These are phyloP conservation scores for Pseudogymnoascus sp. DNA, from an alignment of 2,329 filamentous ascomycete species.

Conservation along the genomic window DNA sequence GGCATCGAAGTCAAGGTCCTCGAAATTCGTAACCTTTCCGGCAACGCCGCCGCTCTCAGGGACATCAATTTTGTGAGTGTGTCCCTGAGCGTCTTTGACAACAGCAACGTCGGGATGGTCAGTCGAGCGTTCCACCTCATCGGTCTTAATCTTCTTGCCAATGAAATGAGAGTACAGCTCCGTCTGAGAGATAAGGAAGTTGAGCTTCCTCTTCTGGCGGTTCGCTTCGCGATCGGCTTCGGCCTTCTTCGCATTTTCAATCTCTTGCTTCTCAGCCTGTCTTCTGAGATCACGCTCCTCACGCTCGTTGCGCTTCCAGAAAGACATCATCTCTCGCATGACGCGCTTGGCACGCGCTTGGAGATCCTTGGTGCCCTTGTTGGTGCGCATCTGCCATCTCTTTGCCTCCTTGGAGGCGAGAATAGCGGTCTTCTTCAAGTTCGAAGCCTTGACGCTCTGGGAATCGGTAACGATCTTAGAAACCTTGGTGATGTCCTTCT, in stretches of 20 bases:
- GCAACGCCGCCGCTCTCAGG: constrained; percentile 46
- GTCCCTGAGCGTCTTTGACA: constrained; percentile 38
- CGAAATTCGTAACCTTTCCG: constrained; percentile 81
- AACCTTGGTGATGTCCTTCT: constrained; percentile 89
- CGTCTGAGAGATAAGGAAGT: constrained; percentile 98
- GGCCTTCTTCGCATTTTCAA: constrained; percentile 92
- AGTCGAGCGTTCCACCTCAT: constrained; percentile 84
- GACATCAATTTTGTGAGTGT: constrained; percentile 36
- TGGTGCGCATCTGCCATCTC: constrained; percentile 92
- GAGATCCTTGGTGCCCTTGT: constrained; percentile 97
- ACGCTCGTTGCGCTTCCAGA: constrained; percentile 98
- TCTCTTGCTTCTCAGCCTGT: constrained; percentile 87
- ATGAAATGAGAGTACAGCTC: constrained; percentile 99
- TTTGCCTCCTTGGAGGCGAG: constrained; percentile 95
- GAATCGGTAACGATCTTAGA: constrained; percentile 82
- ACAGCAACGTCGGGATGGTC: constrained; percentile 65
- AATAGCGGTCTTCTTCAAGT: constrained; percentile 94
- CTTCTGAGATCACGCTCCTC: constrained; percentile 93
- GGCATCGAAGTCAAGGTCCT: constrained; percentile 90
- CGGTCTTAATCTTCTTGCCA: constrained; percentile 97
- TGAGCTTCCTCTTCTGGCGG: constrained; percentile 95
- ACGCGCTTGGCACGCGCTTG: constrained; percentile 94
- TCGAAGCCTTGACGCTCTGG: constrained; percentile 80
- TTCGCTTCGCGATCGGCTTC: constrained; percentile 97
- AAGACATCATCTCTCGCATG: constrained; percentile 99